phyloP scores from a whole-genome alignment of 306 rosid species.

The Cajanus cajan region DNA sequence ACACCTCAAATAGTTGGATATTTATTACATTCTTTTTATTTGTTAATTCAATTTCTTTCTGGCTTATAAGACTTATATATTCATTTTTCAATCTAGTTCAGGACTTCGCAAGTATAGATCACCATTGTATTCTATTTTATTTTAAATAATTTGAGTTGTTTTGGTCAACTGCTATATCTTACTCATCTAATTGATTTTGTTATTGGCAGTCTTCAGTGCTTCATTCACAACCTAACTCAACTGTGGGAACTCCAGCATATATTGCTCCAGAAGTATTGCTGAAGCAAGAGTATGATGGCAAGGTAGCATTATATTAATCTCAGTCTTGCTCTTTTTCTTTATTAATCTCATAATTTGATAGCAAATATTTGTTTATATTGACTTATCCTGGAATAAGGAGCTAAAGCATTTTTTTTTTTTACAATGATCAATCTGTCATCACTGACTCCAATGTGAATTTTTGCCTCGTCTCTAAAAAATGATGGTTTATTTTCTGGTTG shows the following conservation, averaged over 20 bases:
- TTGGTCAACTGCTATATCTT: not conserved
- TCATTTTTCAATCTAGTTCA: not conserved
- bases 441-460: not conserved
- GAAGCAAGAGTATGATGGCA: constrained; percentile 91
- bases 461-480: not conserved
- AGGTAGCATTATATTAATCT: constrained; percentile 41
- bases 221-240: constrained; percentile 96
- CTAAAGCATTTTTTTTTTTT: not conserved
- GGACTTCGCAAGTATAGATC: not conserved
- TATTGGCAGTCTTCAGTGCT: constrained; percentile 76
- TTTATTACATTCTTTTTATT: not conserved
- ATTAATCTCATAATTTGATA: not conserved
- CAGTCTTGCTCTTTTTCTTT: not conserved
- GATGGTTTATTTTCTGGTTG: not conserved
- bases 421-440: not conserved
- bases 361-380: not conserved
- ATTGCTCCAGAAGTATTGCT: constrained; percentile 93
- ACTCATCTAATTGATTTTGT: not conserved
- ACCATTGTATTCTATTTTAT: not conserved
- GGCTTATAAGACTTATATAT: not conserved
- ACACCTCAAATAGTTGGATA: not conserved
- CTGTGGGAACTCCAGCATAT: constrained; percentile 98
- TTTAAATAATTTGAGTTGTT: not conserved
- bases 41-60: not conserved
- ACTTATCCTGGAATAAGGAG: not conserved